Evolutionary conservation across 257 asterid genomes (phyloP).

Genomic region (Solanum gandarillasii): DNA sequence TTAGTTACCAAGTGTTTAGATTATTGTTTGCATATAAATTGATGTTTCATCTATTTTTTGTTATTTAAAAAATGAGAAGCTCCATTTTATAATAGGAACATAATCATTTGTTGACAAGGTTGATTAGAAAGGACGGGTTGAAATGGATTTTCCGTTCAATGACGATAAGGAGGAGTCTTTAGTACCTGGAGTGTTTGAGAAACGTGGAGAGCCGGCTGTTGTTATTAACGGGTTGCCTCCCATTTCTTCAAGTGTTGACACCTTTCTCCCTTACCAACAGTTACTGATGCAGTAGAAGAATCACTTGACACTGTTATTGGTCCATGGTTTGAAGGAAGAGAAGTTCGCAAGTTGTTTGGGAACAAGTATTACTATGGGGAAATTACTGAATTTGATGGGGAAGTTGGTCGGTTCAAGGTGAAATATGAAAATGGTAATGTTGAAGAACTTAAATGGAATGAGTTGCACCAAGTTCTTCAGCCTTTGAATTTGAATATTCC

Average conservation of each 20-base stretch:
- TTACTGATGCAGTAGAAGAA: conserved; percentile 1
- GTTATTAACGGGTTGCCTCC: conserved; percentile 57
- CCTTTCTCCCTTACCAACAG: conserved; percentile 1
- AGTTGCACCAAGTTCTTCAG: conserved; percentile 29
- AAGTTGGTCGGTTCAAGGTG: conserved; percentile 48
- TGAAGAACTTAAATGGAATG: conserved; percentile 59
- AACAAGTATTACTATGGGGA: conserved; percentile 21
- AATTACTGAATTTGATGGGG: conserved; percentile 34
- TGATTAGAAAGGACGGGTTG: not conserved
- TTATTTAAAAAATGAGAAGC: not conserved
- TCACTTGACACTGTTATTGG: conserved; percentile 26
- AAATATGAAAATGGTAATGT: conserved; percentile 52
- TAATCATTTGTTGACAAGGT: not conserved
- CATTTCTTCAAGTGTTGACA: conserved; percentile 5
- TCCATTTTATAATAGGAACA: not conserved
- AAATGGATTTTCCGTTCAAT: conserved; percentile 25
- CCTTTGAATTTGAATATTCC: conserved; percentile 52
- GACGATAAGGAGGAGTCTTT: conserved; percentile 14
- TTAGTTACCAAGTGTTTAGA: not conserved
- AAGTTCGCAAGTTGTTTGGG: conserved; percentile 37
- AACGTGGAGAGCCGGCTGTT: conserved; percentile 54
- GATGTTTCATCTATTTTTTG: not conserved
- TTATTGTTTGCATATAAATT: not conserved
- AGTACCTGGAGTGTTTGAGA: conserved; percentile 15
- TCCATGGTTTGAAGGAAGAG: conserved; percentile 58